Conservation (phyloP, 805 yeast species). For the Candida montana region DNA sequence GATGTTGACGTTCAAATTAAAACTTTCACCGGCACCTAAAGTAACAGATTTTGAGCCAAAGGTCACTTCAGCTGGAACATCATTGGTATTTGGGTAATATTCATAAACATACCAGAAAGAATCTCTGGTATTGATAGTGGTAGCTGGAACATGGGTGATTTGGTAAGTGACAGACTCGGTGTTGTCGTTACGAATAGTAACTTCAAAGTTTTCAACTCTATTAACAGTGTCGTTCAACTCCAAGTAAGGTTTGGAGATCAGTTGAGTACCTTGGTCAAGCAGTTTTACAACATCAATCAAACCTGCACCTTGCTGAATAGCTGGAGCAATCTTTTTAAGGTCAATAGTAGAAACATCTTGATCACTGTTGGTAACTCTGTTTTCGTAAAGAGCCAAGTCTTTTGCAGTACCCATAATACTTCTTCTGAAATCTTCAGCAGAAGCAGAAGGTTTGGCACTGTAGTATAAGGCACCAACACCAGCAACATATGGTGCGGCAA, state of each 20-base stretch:
- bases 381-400: conserved; percentile 4
- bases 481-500: conserved; percentile 15
- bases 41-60: conserved; percentile 6
- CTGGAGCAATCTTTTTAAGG: conserved; percentile 7
- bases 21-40: conserved; percentile 13
- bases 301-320: conserved; percentile 17
- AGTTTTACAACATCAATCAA: conserved; percentile 11
- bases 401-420: conserved; percentile 8
- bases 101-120: background rate
- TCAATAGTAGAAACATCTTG: conserved; percentile 8
- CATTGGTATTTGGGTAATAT: conserved; percentile 9
- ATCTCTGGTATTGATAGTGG: conserved; percentile 8
- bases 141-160: conserved; percentile 7
- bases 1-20: conserved; percentile 8
- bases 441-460: conserved; percentile 4
- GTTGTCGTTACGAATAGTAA: conserved; percentile 10
- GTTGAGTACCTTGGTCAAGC: conserved; percentile 7
- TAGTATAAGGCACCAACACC: conserved; percentile 13
- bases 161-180: conserved; percentile 10
- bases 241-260: conserved; percentile 8
- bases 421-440: conserved; percentile 6
- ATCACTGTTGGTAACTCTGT: background rate
- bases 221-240: conserved; percentile 13
- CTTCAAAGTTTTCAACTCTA: conserved; percentile 12
- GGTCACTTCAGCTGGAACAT: conserved; percentile 5